Percentiles rank a stretch among this genome's conserved stretches.
Conservation (phyloP, 2,329 filamentous ascomycete genomes). For the Endoconidiophora polonica region DNA sequence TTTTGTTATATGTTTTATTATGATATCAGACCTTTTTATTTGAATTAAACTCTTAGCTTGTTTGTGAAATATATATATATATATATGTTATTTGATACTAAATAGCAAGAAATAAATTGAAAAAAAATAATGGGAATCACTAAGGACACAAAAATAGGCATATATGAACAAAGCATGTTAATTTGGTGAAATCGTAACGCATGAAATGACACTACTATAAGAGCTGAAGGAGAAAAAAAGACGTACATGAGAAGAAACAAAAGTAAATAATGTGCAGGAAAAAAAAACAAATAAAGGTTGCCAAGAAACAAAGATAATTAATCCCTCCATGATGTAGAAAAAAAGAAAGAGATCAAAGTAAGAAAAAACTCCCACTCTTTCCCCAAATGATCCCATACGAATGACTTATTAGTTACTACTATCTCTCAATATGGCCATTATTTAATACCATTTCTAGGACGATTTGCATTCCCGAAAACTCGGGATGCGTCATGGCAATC, state of each 20-base stretch:
- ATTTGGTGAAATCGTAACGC: too few relatives aligned
- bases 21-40: too few relatives aligned
- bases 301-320: background rate
- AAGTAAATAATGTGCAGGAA: background rate
- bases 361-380: background rate
- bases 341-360: background rate
- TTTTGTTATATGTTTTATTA: too few relatives aligned
- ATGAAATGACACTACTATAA: too few relatives aligned
- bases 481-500: constrained; percentile 87
- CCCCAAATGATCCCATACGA: background rate
- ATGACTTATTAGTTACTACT: constrained; percentile 3
- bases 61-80: too few relatives aligned
- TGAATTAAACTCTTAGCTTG: too few relatives aligned
- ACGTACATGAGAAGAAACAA: background rate
- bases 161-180: too few relatives aligned
- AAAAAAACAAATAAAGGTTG: background rate
- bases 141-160: too few relatives aligned
- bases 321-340: background rate
- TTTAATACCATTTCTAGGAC: constrained; percentile 87
- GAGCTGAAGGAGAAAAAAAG: too few relatives aligned
- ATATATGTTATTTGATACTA: too few relatives aligned
- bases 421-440: constrained; percentile 52
- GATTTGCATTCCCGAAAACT: constrained; percentile 67
- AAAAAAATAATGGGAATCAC: too few relatives aligned
- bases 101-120: too few relatives aligned